Percentiles rank a stretch among this genome's conserved stretches.
These are phyloP conservation scores for Gymnopilus dilepis DNA, from an alignment of 768 basidiomycete genomes.

Conservation along the genomic window DNA sequence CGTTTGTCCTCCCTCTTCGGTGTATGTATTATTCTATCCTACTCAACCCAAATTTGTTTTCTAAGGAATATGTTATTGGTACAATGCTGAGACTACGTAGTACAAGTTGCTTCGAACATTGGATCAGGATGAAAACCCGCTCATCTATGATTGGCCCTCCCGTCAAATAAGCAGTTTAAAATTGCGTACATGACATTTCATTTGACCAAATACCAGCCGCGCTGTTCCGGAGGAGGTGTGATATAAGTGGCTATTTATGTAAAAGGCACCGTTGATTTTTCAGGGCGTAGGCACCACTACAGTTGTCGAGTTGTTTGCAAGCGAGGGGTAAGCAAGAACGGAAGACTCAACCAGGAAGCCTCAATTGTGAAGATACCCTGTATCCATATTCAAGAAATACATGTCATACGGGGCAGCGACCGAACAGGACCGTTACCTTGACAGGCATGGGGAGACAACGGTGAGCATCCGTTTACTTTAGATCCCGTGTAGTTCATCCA, in stretches of 20 bases:
- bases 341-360: not conserved
- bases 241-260: constrained; percentile 1
- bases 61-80: not conserved
- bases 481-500: constrained; percentile 3
- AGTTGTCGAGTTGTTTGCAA: constrained; percentile 10
- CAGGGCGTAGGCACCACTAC: constrained; percentile 1
- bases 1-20: not conserved
- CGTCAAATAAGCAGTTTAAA: not conserved
- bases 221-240: not conserved
- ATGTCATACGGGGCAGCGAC: constrained; percentile 8
- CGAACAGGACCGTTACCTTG: not conserved
- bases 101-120: too few relatives aligned
- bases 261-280: constrained; percentile 7
- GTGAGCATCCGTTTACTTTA: not conserved
- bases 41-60: not conserved
- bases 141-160: not conserved
- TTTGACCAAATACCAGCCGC: not conserved
- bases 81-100: too few relatives aligned
- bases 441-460: not conserved
- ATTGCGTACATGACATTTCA: not conserved
- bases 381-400: not conserved
- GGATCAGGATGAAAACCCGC: not conserved
- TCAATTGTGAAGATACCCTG: not conserved
- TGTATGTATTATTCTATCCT: not conserved
- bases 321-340: not conserved